phyloP scores from a whole-genome alignment of 2,329 filamentous ascomycete genomes.

The Aspergillus persii region DNA sequence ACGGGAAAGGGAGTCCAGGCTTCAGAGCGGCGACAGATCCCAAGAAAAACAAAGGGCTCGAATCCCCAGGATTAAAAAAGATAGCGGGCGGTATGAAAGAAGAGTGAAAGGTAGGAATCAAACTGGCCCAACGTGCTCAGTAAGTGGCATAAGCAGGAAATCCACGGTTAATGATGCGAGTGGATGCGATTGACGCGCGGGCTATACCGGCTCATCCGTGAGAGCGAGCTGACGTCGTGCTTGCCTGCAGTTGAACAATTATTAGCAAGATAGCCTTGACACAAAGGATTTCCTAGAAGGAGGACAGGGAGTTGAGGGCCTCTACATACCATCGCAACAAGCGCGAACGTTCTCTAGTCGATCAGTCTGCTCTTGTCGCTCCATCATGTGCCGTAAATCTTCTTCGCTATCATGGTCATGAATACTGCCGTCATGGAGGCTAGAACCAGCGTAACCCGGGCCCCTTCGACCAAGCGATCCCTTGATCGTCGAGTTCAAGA shows the following conservation, averaged over 20 bases:
- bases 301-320: too few relatives aligned
- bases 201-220: conserved; percentile 42
- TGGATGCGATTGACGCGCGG: conserved; percentile 38
- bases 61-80: conserved; percentile 9
- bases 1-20: conserved; percentile 10
- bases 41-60: conserved; percentile 6
- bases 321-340: conserved; percentile 86
- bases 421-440: conserved; percentile 40
- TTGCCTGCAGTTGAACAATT: conserved; percentile 54
- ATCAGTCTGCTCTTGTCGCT: conserved; percentile 63
- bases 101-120: not conserved
- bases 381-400: conserved; percentile 75
- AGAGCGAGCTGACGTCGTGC: conserved; percentile 62
- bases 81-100: conserved; percentile 7
- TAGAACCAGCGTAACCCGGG: conserved; percentile 33
- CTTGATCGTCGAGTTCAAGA: conserved; percentile 48
- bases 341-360: conserved; percentile 91
- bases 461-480: conserved; percentile 51
- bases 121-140: too few relatives aligned
- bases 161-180: conserved; percentile 30
- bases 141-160: not conserved
- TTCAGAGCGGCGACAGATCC: conserved; percentile 13
- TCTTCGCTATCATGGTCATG: conserved; percentile 70
- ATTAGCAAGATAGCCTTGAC: not conserved
- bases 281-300: too few relatives aligned